These are phyloP conservation scores for Cladorrhinum sp. DNA, from an alignment of 2,329 filamentous ascomycete species.

Conservation along the genomic window DNA sequence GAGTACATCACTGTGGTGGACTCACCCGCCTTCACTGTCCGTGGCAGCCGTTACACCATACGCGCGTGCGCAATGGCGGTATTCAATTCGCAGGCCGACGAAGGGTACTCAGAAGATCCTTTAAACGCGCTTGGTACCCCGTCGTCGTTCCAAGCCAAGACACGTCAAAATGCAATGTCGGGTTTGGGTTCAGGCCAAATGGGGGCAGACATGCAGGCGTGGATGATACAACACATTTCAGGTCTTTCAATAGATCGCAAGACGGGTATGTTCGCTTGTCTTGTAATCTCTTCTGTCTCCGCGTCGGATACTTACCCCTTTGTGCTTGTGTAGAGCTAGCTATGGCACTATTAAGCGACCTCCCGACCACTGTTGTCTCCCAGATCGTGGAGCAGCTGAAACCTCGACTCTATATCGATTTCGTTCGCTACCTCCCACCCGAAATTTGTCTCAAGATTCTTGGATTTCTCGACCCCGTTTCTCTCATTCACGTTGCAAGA, in stretches of 20 bases:
- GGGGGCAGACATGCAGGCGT: constrained; percentile 45
- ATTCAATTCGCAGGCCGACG: constrained; percentile 59
- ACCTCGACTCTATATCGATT: constrained; percentile 88
- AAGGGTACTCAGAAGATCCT: constrained; percentile 82
- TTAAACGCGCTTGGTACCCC: constrained; percentile 41
- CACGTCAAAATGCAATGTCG: constrained; percentile 25
- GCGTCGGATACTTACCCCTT: background rate
- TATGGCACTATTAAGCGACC: constrained; percentile 70
- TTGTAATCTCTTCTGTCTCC: background rate
- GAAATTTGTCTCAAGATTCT: constrained; percentile 91
- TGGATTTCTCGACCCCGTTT: constrained; percentile 76
- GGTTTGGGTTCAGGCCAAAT: constrained; percentile 37
- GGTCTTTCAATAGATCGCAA: constrained; percentile 48
- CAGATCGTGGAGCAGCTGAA: constrained; percentile 77
- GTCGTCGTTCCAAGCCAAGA: constrained; percentile 30
- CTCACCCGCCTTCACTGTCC: background rate
- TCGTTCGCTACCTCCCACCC: constrained; percentile 77
- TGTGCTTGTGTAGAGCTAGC: constrained; percentile 63
- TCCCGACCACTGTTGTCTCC: constrained; percentile 77
- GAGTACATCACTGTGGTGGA: background rate
- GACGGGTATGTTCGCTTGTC: constrained; percentile 40
- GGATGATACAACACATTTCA: constrained; percentile 49
- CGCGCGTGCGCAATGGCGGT: constrained; percentile 22
- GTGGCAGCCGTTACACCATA: background rate
- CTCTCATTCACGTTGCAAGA: constrained; percentile 73